Evolutionary conservation across 495 filamentous ascomycete genomes (phyloP), one percentile per base, ranked within the genome.

Genomic region (Hypoxylon trugodes): DNA sequence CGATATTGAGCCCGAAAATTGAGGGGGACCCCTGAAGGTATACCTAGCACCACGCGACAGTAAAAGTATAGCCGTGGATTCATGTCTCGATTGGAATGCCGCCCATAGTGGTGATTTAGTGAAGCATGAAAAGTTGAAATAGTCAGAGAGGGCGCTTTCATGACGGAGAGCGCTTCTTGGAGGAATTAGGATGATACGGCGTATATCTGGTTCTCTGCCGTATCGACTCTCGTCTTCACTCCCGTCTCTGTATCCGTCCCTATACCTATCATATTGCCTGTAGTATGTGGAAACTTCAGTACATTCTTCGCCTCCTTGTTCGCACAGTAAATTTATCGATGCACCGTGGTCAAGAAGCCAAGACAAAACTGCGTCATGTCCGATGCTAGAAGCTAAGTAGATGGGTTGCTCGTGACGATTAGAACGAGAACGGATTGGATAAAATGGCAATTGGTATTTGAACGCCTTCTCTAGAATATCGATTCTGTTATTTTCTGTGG

Each of bases 301-400:
- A n/a, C n/a, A n/a, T n/a, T 33, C 45, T 2, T 32, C 45, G 21
- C n/a, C 7, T 19, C 30, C 33, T 12, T 16, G 26, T 21, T 48
- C 26, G 45, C 26, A 32, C 2, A 16, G 36, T n/a, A 1, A 13
- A 35, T 59, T 46, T 18, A 41, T 9, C 3, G 61, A 54, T 6
- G 54, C 53, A 8, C 48, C 54, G 36, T 59, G 61, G 13, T 59
- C 54, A 24, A 65, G 30, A 1, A 65, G 18, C 61, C 61, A 65
- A 16, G 12, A 36, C 12, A 58, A 4, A 6, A 21, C 40, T 21
- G 32, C 41, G 15, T 48, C 18, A 6, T 48, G 16, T 10, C 61
- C 61, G 6, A 12, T 3, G 4, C 4, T 7, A 10, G 48, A 33
- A 3, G 61, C 61, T 4, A 2, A 0, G 0, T 42, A 3, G 24